A percentile compares a stretch with the other conserved stretches of the same genome.
Evolutionary conservation across 768 basidiomycete species (phyloP).

Genomic region (Psilocybe cyanescens): DNA sequence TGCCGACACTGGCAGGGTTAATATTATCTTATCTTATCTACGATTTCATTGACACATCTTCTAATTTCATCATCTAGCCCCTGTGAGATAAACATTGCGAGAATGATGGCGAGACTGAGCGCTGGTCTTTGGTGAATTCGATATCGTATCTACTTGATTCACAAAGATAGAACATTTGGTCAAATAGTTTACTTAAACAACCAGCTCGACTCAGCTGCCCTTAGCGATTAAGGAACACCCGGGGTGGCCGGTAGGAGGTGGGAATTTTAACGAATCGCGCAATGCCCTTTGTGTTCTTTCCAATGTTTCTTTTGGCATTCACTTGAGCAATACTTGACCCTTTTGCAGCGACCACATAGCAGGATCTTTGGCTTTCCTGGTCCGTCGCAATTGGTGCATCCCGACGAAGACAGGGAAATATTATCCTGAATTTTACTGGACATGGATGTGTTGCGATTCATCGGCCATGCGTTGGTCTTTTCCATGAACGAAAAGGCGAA

Average conservation of each 20-base stretch:
- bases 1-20: no score
- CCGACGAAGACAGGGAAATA: not conserved
- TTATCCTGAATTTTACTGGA: no score
- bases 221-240: no score
- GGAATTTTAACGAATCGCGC: slow-evolving; percentile 11
- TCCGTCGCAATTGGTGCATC: slow-evolving; percentile 14
- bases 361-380: slow-evolving; percentile 28
- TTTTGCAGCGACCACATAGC: slow-evolving; percentile 38
- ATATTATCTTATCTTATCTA: slow-evolving; percentile 2
- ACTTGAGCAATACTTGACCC: slow-evolving; percentile 40
- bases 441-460: not conserved
- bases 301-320: slow-evolving; percentile 49
- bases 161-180: no score
- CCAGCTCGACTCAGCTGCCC: no score
- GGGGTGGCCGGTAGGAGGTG: no score
- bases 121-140: no score
- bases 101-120: no score
- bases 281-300: slow-evolving; percentile 44
- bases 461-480: not conserved
- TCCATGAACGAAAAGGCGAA: slow-evolving; percentile 43
- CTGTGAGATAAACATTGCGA: no score
- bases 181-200: no score
- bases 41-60: not conserved
- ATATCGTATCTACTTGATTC: no score
- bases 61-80: no score